Evolutionary conservation across 208 protist species (phyloP), one percentile per base, ranked within the genome.

Genomic region (Leishmania mexicana): DNA sequence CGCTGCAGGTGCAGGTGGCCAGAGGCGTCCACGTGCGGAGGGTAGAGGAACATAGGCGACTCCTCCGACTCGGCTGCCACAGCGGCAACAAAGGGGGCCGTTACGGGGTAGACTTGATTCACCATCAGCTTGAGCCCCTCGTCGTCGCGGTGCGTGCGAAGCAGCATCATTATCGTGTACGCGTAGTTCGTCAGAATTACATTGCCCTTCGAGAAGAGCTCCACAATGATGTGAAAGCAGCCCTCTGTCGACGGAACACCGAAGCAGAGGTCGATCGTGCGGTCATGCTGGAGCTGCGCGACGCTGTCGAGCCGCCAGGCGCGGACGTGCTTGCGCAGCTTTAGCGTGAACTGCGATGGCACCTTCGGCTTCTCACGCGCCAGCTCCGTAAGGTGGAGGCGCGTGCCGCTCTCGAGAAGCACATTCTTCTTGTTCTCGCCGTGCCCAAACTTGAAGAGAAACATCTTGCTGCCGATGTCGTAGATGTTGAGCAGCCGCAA

Each of bases 261-360:
- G 88, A 99, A 99, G 49, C 92, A 96, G 83, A 99, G 90, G 72
- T 99, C 96, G 47, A 99, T 91, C 40, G 99, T 93, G 82, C 98
- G 96, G 87, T 99, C 99, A 68, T 99, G 89, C 76, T 99, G 97
- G 3, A 99, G 87, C 89, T 99, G 98, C 47, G 76, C 80, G 21
- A 99, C 92, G 75, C 88, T 90, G 75, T 99, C 97, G 2, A 99
- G 86, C 19, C 98, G 88, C 88, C 94, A 97, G 24, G 94, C 91
- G 11, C 98, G 94, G 31, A 99, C 84, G 90, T 99, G 94, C 91
- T 99, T 99, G 83, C 99, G 95, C 57, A 99, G 85, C 84, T 98
- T 98, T 24, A 98, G 89, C 45, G 89, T 93, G 81, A 99, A 99
- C 57, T 92, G 92, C 42, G 96, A 97, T 11, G 98, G 97, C 49